These are phyloP conservation scores for Linum tenue DNA, from an alignment of 345 rosid species.

Conservation along the genomic window DNA sequence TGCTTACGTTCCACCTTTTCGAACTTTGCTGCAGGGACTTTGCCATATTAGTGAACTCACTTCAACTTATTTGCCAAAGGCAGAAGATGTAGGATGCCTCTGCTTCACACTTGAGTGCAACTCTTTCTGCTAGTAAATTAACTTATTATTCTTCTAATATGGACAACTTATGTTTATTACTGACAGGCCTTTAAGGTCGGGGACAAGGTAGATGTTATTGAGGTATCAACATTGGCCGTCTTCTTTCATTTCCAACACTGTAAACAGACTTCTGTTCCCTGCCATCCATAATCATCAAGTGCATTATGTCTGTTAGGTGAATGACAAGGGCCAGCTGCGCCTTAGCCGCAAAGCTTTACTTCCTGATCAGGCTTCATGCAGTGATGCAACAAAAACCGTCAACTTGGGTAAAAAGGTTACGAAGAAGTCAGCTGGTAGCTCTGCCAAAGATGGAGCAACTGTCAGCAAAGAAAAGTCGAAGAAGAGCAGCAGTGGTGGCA, in stretches of 20 bases:
- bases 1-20: background rate
- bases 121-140: background rate
- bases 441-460: slow-evolving; percentile 31
- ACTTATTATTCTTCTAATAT: slow-evolving; percentile 8
- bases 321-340: slow-evolving; percentile 92
- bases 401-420: slow-evolving; percentile 28
- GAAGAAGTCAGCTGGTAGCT: slow-evolving; percentile 34
- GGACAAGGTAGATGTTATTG: slow-evolving; percentile 83
- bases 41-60: slow-evolving; percentile 96
- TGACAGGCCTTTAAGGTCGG: slow-evolving; percentile 78
- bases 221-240: slow-evolving; percentile 36
- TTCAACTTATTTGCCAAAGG: slow-evolving; percentile 78
- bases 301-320: slow-evolving; percentile 41
- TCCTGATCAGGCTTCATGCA: slow-evolving; percentile 45
- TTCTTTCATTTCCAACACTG: background rate
- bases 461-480: slow-evolving; percentile 29
- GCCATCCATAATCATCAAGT: background rate
- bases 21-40: slow-evolving; percentile 53
- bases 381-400: slow-evolving; percentile 14
- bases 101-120: background rate
- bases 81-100: slow-evolving; percentile 68
- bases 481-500: slow-evolving; percentile 13
- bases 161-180: background rate
- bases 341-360: slow-evolving; percentile 80
- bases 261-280: too few species aligned